Conservation (phyloP, 2,329 filamentous ascomycete species). For the Dactylellina haptotyla region DNA sequence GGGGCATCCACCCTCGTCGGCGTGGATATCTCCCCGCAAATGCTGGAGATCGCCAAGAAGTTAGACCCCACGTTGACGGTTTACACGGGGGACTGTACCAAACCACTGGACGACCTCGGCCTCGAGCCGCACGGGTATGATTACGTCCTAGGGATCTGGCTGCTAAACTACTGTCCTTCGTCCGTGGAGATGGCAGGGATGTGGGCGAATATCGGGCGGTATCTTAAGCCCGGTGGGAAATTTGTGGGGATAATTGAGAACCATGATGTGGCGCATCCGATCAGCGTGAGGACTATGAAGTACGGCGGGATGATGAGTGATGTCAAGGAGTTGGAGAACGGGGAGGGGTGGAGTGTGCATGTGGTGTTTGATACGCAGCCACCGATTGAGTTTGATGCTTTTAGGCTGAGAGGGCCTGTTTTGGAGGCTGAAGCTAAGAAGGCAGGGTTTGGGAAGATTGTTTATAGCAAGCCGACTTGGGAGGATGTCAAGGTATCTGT, state of each 20-base stretch:
- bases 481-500: background rate
- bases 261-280: background rate
- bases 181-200: constrained; percentile 2
- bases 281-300: background rate
- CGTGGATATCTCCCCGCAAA: constrained; percentile 3
- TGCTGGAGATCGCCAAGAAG: background rate
- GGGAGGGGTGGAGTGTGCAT: constrained; percentile 1
- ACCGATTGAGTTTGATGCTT: background rate
- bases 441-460: background rate
- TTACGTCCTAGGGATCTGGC: background rate
- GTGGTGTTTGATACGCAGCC: background rate
- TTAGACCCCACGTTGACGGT: background rate
- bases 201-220: background rate
- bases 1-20: constrained; percentile 1
- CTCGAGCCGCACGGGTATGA: background rate
- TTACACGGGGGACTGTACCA: background rate
- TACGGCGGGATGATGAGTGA: constrained; percentile 1
- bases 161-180: background rate
- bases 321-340: background rate
- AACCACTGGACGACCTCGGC: background rate
- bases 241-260: constrained; percentile 8
- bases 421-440: background rate
- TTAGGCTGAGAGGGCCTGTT: background rate
- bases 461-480: background rate
- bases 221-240: background rate